Base-by-base conservation (phyloP, 78 protist species). In the Dictyostelium brefeldianum region DNA sequence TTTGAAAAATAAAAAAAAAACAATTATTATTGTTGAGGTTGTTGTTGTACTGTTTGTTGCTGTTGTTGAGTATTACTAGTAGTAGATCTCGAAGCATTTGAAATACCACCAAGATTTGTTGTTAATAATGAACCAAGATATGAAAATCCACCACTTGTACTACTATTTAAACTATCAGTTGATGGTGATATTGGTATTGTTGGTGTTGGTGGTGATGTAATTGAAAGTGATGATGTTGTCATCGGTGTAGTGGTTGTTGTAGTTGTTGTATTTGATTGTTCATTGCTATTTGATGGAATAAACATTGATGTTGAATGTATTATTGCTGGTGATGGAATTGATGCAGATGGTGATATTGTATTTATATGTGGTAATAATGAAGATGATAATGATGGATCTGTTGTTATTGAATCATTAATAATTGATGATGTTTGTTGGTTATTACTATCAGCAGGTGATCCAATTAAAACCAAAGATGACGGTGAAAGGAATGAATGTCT, bases 321-420 rank as follows among this genome's bases (percentile, higher is more conserved):
- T 22, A 36, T 25, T 25, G 70, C 43, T 22, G 12, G 69, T n/a
- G 3, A 62, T 22, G 36, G 70, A 36, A 36, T 36, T 36, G 43
- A 36, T 3, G 43, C 43, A 3, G 43, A 25, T 62, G 70, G 36
- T 9, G 70, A 25, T 62, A 36, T 25, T 25, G 22, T 62, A 62
- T 62, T 62, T 62, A 62, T 17, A 62, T 25, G 27, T 18, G 70
- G 70, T 62, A 62, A 62, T 62, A 62, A 62, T 62, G 70, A 62
- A 25, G 27, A 29, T 25, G 70, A 25, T 53, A 36, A 62, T 62
- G 27, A 29, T 25, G 70, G 14, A 8, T 62, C 70, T 25, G 10
- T 18, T 54, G 3, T 56, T 56, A 56, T 56, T 56, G 57, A 15
- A 56, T 56, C n/a, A 56, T 56, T 56, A 56, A 20, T 56, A n/a